Conservation (phyloP, 768 basidiomycete genomes). For the Nidula microcarpa region DNA sequence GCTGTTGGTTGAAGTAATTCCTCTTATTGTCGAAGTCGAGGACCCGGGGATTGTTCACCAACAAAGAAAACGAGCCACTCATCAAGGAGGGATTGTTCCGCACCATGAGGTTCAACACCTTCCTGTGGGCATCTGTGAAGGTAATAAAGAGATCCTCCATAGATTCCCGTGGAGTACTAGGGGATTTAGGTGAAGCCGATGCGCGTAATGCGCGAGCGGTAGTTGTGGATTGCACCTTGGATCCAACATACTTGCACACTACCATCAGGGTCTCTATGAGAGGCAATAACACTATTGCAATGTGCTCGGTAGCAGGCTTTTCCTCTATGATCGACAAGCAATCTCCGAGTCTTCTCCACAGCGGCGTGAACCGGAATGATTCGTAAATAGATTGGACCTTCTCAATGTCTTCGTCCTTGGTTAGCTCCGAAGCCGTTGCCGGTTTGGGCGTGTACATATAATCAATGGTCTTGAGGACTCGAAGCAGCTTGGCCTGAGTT, state of each 20-base stretch:
- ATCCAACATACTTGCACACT: slow-evolving; percentile 91
- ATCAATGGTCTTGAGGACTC: slow-evolving; percentile 96
- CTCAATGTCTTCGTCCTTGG: slow-evolving; percentile 58
- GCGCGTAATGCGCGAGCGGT: slow-evolving; percentile 53
- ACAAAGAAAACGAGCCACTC: slow-evolving; percentile 95
- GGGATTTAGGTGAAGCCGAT: slow-evolving; percentile 67
- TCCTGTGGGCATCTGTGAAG: slow-evolving; percentile 92
- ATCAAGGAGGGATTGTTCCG: slow-evolving; percentile 97
- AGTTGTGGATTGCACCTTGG: slow-evolving; percentile 46
- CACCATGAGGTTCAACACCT: slow-evolving; percentile 95
- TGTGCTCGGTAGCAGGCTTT: slow-evolving; percentile 76
- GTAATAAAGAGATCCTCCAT: slow-evolving; percentile 90
- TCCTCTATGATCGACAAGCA: slow-evolving; percentile 83
- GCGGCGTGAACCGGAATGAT: slow-evolving; percentile 82
- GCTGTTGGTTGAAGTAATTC: slow-evolving; percentile 90
- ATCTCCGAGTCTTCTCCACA: slow-evolving; percentile 90
- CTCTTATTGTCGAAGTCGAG: slow-evolving; percentile 99
- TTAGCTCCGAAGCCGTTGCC: slow-evolving; percentile 28
- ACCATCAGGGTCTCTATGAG: slow-evolving; percentile 98
- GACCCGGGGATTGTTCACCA: slow-evolving; percentile 94
- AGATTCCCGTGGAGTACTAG: slow-evolving; percentile 65
- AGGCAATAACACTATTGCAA: slow-evolving; percentile 89
- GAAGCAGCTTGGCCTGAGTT: slow-evolving; percentile 91
- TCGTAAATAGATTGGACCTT: slow-evolving; percentile 88
- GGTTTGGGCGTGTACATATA: slow-evolving; percentile 82